Percentiles rank a stretch among this genome's conserved stretches.
phyloP scores from a whole-genome alignment of 2,329 filamentous ascomycete genomes.

The Pestalotiopsis fici region DNA sequence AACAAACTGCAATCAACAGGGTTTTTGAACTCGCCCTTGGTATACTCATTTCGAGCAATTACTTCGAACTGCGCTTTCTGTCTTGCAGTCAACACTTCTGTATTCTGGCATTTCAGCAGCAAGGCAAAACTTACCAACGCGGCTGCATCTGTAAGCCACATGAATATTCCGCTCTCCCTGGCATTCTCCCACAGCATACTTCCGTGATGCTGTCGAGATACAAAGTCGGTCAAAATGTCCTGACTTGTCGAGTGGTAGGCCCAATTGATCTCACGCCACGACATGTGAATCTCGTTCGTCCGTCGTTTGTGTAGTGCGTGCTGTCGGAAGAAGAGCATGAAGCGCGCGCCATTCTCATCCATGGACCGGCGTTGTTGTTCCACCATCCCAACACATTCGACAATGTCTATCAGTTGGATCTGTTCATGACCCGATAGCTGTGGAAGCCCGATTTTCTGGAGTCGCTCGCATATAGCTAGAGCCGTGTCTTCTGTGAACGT shows the following conservation, averaged over 20 bases:
- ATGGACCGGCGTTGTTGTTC: conserved; percentile 87
- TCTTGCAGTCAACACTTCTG: not conserved
- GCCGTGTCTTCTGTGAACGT: conserved; percentile 73
- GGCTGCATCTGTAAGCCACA: conserved; percentile 83
- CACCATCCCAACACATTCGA: conserved; percentile 81
- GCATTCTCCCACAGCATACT: conserved; percentile 84
- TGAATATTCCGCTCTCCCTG: conserved; percentile 84
- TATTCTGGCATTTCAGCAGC: not conserved
- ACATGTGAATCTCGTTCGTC: conserved; percentile 66
- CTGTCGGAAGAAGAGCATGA: conserved; percentile 84
- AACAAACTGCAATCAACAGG: conserved; percentile 89
- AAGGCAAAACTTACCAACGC: conserved; percentile 65
- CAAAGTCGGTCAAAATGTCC: conserved; percentile 84
- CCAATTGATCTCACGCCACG: conserved; percentile 81
- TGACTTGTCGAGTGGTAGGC: conserved; percentile 84
- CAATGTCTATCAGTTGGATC: conserved; percentile 79
- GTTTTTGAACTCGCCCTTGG: conserved; percentile 82
- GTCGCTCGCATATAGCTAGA: conserved; percentile 69
- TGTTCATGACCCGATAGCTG: conserved; percentile 85
- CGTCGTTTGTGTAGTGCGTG: conserved; percentile 71
- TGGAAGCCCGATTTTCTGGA: conserved; percentile 74
- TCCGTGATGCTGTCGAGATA: conserved; percentile 76
- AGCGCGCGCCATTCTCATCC: conserved; percentile 86
- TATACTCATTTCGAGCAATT: conserved; percentile 93
- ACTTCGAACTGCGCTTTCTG: conserved; percentile 80